Evolutionary conservation across 805 yeast species (phyloP), one percentile per base, ranked within the genome.

Genomic region (Saccharomyces eubayanus): DNA sequence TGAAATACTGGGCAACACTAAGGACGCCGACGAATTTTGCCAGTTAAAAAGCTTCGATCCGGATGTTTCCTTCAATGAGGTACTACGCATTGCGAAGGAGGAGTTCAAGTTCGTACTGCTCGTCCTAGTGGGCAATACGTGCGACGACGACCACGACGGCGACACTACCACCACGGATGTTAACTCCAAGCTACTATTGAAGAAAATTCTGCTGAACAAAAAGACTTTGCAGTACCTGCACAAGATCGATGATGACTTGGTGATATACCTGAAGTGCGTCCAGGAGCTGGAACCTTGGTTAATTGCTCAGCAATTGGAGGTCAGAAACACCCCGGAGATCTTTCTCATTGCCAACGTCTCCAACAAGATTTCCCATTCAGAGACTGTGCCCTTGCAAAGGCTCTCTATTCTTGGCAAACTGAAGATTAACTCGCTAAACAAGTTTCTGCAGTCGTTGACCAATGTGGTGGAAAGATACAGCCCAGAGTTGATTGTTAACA

Each of bases 251-350:
- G 73, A 78, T 45, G 75, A 84, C 48, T 54, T 80, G n/a, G 57
- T 81, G 0, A 72, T 85, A 0, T 87, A 85, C 76, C 77, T 85
- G 43, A 87, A 88, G 0, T 81, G 83, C 58, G 82, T 81, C 27
- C 69, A 75, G 14, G 82, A 82, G 58, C 76, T 84, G 0, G 92
- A 87, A 65, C 79, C 87, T 2, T 82, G 80, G 72, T 82, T 82
- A 54, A 77, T 87, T 45, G 87, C 88, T 0, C 76, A 76, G 57
- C 72, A 78, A 41, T 73, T 85, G 56, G 75, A 73, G 40, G 77
- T 80, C 2, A 73, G 77, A 28, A 73, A 77, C 41, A 71, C 82
- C 27, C 92, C 94, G 0, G 81, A 75, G 55, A 69, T 80, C 14
- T 75, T 72, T 52, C 71, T 76, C 68, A 78, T 69, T 61, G 85